phyloP scores from a whole-genome alignment of 169 alveolate genomes.

The Toxoplasma gondii region DNA sequence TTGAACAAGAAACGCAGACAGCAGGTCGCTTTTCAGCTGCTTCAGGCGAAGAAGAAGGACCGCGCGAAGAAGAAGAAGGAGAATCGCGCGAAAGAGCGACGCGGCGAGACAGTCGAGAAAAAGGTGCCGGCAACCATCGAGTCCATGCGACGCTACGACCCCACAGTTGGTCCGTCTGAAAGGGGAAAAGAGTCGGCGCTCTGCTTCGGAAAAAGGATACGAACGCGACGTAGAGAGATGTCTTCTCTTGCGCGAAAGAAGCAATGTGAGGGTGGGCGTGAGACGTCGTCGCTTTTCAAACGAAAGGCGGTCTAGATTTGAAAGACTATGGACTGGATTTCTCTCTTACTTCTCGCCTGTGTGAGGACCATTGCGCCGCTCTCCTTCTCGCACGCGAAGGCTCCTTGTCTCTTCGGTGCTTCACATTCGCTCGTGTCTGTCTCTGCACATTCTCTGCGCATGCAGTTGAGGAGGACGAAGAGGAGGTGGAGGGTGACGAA shows the following conservation, averaged over 20 bases:
- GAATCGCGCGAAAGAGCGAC: not conserved
- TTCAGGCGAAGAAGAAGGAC: conserved; percentile 29
- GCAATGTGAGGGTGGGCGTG: not conserved
- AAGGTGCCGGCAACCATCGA: conserved; percentile 24
- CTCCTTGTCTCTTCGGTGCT: too few species aligned
- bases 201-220: too few species aligned
- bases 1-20: conserved; percentile 31
- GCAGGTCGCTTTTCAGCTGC: conserved; percentile 33
- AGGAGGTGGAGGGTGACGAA: conserved; percentile 38
- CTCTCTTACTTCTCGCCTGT: too few species aligned
- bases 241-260: not conserved
- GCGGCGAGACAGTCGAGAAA: conserved; percentile 48
- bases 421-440: not conserved
- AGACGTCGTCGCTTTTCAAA: not conserved
- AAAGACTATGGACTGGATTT: too few species aligned
- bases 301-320: too few species aligned
- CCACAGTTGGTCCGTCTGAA: conserved; percentile 32
- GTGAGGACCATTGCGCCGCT: too few species aligned
- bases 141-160: conserved; percentile 43
- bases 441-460: not conserved
- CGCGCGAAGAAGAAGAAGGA: conserved; percentile 22
- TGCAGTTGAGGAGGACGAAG: conserved; percentile 43
- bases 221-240: not conserved
- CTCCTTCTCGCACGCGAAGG: too few species aligned
- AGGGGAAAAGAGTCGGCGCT: not conserved